Evolutionary conservation across 2,329 filamentous ascomycete genomes (phyloP), one percentile per base, ranked within the genome.

Genomic region (Elsinoe arachidis): DNA sequence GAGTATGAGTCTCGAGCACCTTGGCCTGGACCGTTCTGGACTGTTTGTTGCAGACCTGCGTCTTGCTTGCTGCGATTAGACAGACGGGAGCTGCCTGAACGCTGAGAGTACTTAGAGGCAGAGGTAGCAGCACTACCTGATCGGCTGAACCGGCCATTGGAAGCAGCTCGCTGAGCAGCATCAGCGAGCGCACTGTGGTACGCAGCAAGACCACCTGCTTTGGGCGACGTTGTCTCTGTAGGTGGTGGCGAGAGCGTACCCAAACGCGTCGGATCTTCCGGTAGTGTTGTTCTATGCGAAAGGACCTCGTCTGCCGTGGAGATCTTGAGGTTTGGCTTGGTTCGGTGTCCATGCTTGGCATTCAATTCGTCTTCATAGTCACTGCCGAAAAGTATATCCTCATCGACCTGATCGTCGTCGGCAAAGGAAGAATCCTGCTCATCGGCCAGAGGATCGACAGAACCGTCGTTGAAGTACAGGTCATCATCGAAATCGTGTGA

Each of bases 171-270:
- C 60, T 86, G 85, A 9, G 90, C 87, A 5, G 90, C 92, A 47
- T 87, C 85, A 1, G 89, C 90, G 3, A 97, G 77, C 1, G 90
- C 90, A 55, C 86, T 86, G 67, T 96, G 90, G 65, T 96, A 92
- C 1, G 83, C 86, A 41, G 83, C 83, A 17, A 87, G 73, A 58
- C 80, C 54, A 49, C 6, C 43, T 17, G 54, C 14, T 15, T 38
- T 53, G 5, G 49, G 49, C 17, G 49, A 53, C 11, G 49, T 21
- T 2, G 23, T 30, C 39, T 43, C 30, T 17, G 43, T 47, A 5
- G 54, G 54, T 12, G 54, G 39, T 3, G 53, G 23, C 4, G 39
- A 49, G 12, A 38, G n/a, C 17, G 39, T 21, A 11, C 33, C 39
- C 6, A 49, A 23, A n/a, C 21, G 23, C 3, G 17, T 49, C 10